Conservation (phyloP, 75 land plant genomes). For the Sequoiadendron giganteum region DNA sequence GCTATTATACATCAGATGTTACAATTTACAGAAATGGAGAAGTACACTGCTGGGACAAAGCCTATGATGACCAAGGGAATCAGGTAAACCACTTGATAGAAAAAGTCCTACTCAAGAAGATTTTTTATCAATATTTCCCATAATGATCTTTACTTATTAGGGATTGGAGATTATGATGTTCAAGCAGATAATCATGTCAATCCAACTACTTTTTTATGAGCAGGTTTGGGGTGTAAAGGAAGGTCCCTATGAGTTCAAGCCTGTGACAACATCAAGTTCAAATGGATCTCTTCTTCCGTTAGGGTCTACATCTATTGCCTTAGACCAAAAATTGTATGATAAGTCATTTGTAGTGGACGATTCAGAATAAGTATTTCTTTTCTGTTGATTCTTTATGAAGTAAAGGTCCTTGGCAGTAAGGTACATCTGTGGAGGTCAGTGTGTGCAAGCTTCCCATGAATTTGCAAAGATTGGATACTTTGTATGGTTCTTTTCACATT, state of each 20-base stretch:
- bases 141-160: not conserved
- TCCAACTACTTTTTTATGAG: not conserved
- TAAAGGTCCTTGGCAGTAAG: not conserved
- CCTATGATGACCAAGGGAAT: constrained; percentile 89
- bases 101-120: not conserved
- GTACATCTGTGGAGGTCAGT: not conserved
- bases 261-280: constrained; percentile 49
- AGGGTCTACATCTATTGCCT: constrained; percentile 29
- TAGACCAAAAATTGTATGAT: not conserved
- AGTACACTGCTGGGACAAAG: constrained; percentile 87
- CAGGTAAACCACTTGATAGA: constrained; percentile 46
- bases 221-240: constrained; percentile 92
- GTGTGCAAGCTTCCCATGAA: not conserved
- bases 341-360: not conserved
- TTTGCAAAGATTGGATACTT: not conserved
- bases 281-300: constrained; percentile 42
- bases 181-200: not conserved
- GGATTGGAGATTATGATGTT: not conserved
- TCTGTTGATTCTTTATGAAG: not conserved
- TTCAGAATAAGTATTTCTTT: not conserved
- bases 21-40: constrained; percentile 76
- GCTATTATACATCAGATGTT: constrained; percentile 80
- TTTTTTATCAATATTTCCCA: not conserved
- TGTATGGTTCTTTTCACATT: not conserved
- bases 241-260: constrained; percentile 94